Evolutionary conservation across 306 rosid genomes (phyloP).

Genomic region (Benincasa hispida): DNA sequence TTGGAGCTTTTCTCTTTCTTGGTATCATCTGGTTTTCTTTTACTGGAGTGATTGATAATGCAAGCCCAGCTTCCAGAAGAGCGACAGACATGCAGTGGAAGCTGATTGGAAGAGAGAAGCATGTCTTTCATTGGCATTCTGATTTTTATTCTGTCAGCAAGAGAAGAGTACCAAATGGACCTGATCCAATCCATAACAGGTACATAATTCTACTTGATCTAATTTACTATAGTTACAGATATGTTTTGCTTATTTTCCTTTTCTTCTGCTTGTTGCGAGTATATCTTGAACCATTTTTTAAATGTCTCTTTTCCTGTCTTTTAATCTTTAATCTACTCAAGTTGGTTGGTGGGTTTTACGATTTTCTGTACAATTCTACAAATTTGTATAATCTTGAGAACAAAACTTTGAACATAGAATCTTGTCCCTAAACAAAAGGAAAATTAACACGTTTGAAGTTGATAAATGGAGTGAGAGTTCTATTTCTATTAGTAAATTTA

Average conservation of each 20-base stretch:
- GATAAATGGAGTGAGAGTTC: not conserved
- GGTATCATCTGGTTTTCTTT: constrained; percentile 54
- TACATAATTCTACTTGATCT: constrained; percentile 12
- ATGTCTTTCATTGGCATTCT: constrained; percentile 35
- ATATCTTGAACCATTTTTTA: not conserved
- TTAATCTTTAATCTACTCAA: not conserved
- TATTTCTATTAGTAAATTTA: not conserved
- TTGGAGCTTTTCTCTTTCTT: constrained; percentile 40
- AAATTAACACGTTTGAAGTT: not conserved
- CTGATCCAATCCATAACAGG: constrained; percentile 99
- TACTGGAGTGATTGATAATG: constrained; percentile 36
- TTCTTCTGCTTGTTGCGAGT: not conserved
- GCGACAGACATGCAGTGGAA: constrained; percentile 39
- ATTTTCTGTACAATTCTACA: not conserved
- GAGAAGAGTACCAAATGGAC: constrained; percentile 98
- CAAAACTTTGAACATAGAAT: not conserved
- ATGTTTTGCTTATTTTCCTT: not conserved
- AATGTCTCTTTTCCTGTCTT: not conserved
- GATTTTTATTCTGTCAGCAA: constrained; percentile 57
- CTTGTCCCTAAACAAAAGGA: not conserved
- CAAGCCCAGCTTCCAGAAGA: constrained; percentile 26
- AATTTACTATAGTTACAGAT: not conserved
- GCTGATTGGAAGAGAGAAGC: constrained; percentile 41
- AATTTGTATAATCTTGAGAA: not conserved
- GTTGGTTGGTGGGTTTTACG: not conserved